Percentiles rank a stretch among this genome's conserved stretches.
Evolutionary conservation across 2,329 filamentous ascomycete genomes (phyloP).

Genomic region (Ilyonectria robusta): DNA sequence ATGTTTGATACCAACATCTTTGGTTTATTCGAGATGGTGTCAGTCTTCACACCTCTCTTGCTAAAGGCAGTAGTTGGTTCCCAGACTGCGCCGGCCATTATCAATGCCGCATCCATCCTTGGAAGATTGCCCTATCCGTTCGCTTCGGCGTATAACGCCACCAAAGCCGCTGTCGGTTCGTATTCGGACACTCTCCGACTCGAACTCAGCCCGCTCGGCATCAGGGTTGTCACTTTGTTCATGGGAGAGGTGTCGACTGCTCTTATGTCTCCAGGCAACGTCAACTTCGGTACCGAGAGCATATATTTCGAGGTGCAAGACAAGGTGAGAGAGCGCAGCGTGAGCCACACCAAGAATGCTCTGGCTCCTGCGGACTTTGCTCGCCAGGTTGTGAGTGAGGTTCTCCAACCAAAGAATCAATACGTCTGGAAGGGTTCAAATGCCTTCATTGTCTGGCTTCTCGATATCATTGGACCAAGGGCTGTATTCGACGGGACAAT

Average conservation of each 20-base stretch:
- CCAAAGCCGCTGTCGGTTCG: conserved; percentile 19
- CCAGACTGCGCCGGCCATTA: conserved; percentile 2
- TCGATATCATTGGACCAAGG: too few species aligned
- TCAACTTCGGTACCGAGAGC: too few species aligned
- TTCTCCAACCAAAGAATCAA: too few species aligned
- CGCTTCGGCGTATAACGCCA: conserved; percentile 26
- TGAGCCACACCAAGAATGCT: too few species aligned
- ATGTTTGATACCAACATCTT: conserved; percentile 29
- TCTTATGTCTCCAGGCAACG: too few species aligned
- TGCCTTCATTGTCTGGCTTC: too few species aligned
- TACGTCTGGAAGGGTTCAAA: too few species aligned
- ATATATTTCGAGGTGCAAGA: too few species aligned
- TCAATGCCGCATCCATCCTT: conserved; percentile 23
- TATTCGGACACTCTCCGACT: conserved; percentile 35
- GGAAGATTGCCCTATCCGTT: conserved; percentile 13
- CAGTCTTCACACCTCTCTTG: conserved; percentile 15
- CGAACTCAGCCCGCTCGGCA: neutral
- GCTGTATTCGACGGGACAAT: too few species aligned
- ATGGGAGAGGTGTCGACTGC: conserved; percentile 31
- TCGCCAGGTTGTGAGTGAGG: too few species aligned
- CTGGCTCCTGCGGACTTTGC: too few species aligned
- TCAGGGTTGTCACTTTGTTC: conserved; percentile 16
- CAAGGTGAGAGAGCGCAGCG: too few species aligned
- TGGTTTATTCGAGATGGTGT: conserved; percentile 26
- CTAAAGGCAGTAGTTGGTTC: neutral